Evolutionary conservation across 352 stramenopile genomes (phyloP), one percentile per base, ranked within the genome.

Genomic region (Phytopythium cucurbitacearum): DNA sequence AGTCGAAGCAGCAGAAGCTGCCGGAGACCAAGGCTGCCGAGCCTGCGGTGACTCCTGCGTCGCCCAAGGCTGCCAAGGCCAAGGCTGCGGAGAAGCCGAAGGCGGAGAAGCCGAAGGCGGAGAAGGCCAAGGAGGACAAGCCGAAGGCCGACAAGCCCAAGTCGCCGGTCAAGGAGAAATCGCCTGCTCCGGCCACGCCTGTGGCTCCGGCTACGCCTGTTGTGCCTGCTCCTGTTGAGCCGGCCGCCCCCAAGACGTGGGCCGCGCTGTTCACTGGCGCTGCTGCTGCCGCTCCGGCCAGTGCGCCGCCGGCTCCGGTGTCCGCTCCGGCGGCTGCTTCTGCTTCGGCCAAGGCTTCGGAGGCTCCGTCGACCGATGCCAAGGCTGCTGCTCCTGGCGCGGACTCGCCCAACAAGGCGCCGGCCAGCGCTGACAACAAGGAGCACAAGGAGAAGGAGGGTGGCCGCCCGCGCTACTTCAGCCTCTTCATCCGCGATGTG

Each of bases 401-500:
- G 33, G 69, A 73, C 55, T 75, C 61, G 36, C 60, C 68, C 1
- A 90, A 88, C 72, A 80, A 81, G 59, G 78, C 74, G 62, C 34
- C 68, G 16, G 59, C 69, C 51, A 68, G 59, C 21, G 56, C 49
- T 34, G 69, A 73, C 55, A 62, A 67, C 16, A 69, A 69, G 43
- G 65, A 69, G 32, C 48, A 67, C 53, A 69, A 69, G 61, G 21
- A 28, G 21, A 28, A 28, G 21, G 38, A 38, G 37, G 48, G 48
- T 2, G 48, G 40, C 35, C 54, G 54, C 7, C 47, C 46, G 40
- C 68, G 69, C 34, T 57, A 73, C 32, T 67, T 65, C 57, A 94
- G 85, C 54, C 48, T 95, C 34, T 93, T 85, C 60, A 89, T 95
- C 56, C 74, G 76, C 28, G 79, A 95, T 36, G 64, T 95, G 51